phyloP scores from a whole-genome alignment of 2,329 filamentous ascomycete species.

The Neonectria ditissima region DNA sequence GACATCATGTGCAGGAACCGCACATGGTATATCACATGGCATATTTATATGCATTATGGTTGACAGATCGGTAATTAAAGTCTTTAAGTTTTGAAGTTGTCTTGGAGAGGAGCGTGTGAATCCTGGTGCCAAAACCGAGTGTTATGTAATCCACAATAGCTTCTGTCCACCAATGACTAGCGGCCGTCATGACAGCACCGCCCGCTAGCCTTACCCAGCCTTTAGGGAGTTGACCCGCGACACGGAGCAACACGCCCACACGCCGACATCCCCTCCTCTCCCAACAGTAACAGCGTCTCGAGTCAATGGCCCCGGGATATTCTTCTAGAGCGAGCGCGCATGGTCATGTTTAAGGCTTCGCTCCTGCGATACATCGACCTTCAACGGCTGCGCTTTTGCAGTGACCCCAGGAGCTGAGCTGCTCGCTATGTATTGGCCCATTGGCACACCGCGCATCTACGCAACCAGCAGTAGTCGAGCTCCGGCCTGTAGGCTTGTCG shows the following conservation, averaged over 20 bases:
- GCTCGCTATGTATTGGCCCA: slow-evolving; percentile 87
- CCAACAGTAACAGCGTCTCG: slow-evolving; percentile 24
- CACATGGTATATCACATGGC: not conserved
- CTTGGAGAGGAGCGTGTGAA: not conserved
- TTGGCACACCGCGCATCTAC: slow-evolving; percentile 86
- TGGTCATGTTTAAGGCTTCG: slow-evolving; percentile 44
- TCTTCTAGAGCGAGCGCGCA: slow-evolving; percentile 32
- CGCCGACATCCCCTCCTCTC: slow-evolving; percentile 28
- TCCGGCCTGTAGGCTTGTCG: slow-evolving; percentile 61
- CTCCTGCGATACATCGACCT: slow-evolving; percentile 30
- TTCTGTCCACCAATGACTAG: slow-evolving; percentile 21
- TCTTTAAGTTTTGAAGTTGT: not conserved
- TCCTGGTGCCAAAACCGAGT: not conserved
- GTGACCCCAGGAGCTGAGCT: slow-evolving; percentile 43
- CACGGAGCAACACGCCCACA: slow-evolving; percentile 26
- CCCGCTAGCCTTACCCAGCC: not conserved
- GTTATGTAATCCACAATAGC: slow-evolving; percentile 14
- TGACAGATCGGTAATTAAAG: not conserved
- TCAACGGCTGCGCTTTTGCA: slow-evolving; percentile 34
- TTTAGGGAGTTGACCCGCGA: slow-evolving; percentile 33
- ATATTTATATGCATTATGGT: not conserved
- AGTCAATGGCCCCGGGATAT: slow-evolving; percentile 40
- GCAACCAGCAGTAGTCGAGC: slow-evolving; percentile 77
- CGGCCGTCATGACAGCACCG: slow-evolving; percentile 14
- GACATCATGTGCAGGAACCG: not conserved